Conservation (phyloP, 2,329 filamentous ascomycete genomes). For the Xylariomycetidae sp. region DNA sequence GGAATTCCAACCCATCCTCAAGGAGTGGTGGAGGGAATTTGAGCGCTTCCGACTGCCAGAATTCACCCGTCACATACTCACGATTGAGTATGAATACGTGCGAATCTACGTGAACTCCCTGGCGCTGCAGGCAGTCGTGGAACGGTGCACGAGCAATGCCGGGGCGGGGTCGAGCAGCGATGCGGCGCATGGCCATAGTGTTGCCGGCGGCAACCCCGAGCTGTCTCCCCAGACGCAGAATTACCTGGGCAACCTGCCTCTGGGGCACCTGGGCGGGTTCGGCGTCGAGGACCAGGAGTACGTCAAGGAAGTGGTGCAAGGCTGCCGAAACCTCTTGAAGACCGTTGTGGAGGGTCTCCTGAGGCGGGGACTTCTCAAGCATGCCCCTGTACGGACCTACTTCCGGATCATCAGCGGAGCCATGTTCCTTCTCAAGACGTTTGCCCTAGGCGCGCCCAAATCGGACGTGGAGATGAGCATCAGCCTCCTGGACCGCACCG, state of each 20-base stretch:
- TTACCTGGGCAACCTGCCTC: constrained; percentile 57
- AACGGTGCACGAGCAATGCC: constrained; percentile 78
- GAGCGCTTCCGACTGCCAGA: constrained; percentile 66
- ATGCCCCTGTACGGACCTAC: constrained; percentile 77
- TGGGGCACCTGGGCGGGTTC: constrained; percentile 59
- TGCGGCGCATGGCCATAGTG: constrained; percentile 29
- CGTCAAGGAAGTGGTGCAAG: constrained; percentile 70
- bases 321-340: constrained; percentile 67
- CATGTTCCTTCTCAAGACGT: constrained; percentile 80
- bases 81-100: constrained; percentile 93
- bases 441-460: constrained; percentile 72
- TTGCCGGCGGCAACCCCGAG: constrained; percentile 32
- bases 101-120: constrained; percentile 93
- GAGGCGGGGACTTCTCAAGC: constrained; percentile 70
- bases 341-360: constrained; percentile 72
- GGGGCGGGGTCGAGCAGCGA: constrained; percentile 31
- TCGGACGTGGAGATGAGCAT: constrained; percentile 73
- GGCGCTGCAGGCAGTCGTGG: constrained; percentile 88
- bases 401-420: constrained; percentile 81
- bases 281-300: constrained; percentile 64
- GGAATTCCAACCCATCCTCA: constrained; percentile 72
- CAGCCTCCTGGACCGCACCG: constrained; percentile 66
- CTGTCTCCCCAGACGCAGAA: constrained; percentile 60
- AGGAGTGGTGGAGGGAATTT: constrained; percentile 75
- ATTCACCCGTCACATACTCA: constrained; percentile 69